Percentiles rank a stretch among this genome's conserved stretches.
These are phyloP conservation scores for Cladosporium sphaerospermum DNA, from an alignment of 2,329 filamentous ascomycete species.

Conservation along the genomic window DNA sequence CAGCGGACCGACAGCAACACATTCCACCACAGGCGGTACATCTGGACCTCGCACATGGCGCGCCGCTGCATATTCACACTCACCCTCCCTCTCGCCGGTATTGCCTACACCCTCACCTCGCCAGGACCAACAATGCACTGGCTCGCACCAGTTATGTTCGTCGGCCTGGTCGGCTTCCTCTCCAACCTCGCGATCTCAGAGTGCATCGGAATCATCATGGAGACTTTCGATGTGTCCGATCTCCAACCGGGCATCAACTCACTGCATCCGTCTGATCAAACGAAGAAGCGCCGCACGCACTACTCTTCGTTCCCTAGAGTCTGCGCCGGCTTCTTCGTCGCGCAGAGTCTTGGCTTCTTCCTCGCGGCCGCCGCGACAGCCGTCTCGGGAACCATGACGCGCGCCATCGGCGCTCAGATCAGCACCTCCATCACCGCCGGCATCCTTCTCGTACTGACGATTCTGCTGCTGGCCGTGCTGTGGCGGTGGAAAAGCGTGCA, in stretches of 20 bases:
- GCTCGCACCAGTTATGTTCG: constrained; percentile 56
- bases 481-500: constrained; percentile 60
- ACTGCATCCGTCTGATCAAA: constrained; percentile 33
- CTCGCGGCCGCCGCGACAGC: constrained; percentile 63
- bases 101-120: constrained; percentile 63
- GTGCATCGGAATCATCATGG: constrained; percentile 72
- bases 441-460: constrained; percentile 58
- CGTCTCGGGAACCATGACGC: constrained; percentile 61
- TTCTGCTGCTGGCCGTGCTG: constrained; percentile 57
- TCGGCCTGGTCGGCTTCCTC: constrained; percentile 61
- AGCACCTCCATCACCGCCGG: constrained; percentile 63
- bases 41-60: constrained; percentile 66
- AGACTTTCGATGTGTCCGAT: constrained; percentile 75
- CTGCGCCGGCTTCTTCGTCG: constrained; percentile 62
- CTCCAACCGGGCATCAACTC: constrained; percentile 64
- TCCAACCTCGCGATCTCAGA: constrained; percentile 69
- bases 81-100: constrained; percentile 58
- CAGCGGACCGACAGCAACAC: constrained; percentile 62
- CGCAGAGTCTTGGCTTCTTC: constrained; percentile 64
- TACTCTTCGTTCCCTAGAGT: constrained; percentile 73
- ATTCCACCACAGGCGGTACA: constrained; percentile 56
- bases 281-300: constrained; percentile 52
- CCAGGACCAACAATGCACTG: constrained; percentile 42
- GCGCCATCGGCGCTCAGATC: constrained; percentile 59
- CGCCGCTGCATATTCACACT: constrained; percentile 63